Evolutionary conservation across 495 filamentous ascomycete genomes (phyloP), one percentile per base, ranked within the genome.

Genomic region (Extremus antarcticus): DNA sequence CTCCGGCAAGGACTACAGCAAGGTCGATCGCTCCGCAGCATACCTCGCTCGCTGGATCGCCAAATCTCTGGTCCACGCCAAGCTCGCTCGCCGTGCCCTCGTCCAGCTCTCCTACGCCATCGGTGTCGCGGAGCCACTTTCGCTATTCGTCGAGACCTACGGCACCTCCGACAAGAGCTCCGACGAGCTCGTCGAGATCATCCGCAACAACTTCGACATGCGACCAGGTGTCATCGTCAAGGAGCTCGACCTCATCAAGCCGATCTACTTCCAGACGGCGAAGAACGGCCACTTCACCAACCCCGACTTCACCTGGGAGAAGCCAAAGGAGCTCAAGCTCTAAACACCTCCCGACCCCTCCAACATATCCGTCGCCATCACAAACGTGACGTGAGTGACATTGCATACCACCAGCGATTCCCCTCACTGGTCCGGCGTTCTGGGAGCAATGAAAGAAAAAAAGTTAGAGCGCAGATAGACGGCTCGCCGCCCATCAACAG

Each of bases 221-320:
- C 80, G 92, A 63, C 92, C 92, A 53, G 92, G 92, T 80, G 88
- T 95, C 70, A 98, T 98, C 67, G 92, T 96, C 74, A 89, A 87
- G 79, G 90, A 95, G 76, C 87, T 98, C 51, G 84, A 97, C 71
- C 80, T 98, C 54, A 80, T 83, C 69, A 87, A 88, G 76, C 92
- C 92, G 61, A 95, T 97, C 80, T 98, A 98, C 84, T 82, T 80
- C 83, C 79, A 90, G 78, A 98, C 92, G 25, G 92, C 92, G 68
- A 95, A 95, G 86, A 96, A 97, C 74, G 92, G 91, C 65, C 92
- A 98, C 81, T 98, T 98, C 78, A 94, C 91, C 74, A 92, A 95
- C 86, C 92, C 95, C 81, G 76, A 76, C 69, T 98, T 96, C 82
- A 78, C 76, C 71, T 98, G 92, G 92, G 92, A 98, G 85, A 82